Evolutionary conservation across 2,329 filamentous ascomycete species (phyloP).

Genomic region (Fusarium azukiicola): DNA sequence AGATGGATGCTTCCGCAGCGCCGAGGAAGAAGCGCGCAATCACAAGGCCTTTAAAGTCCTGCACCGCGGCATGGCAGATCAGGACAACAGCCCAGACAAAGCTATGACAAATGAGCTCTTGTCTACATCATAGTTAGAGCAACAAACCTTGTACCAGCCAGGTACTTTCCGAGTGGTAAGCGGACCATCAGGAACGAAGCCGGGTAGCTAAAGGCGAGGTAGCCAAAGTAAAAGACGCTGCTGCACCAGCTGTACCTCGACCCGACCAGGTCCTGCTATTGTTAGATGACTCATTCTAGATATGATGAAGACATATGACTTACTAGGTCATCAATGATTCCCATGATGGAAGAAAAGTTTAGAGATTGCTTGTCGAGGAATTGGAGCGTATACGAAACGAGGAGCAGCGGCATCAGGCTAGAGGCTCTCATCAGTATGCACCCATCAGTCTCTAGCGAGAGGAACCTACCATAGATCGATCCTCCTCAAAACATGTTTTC

Average conservation of each 20-base stretch:
- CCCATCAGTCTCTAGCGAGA: not conserved
- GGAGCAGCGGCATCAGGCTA: constrained; percentile 45
- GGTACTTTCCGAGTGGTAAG: constrained; percentile 44
- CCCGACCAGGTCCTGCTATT: constrained; percentile 34
- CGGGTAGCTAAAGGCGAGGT: constrained; percentile 50
- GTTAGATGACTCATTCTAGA: not conserved
- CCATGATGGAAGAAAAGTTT: constrained; percentile 52
- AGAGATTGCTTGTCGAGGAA: constrained; percentile 52
- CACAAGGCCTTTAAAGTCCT: constrained; percentile 41
- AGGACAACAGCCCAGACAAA: constrained; percentile 45
- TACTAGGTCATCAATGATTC: constrained; percentile 48
- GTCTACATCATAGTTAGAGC: fast-evolving
- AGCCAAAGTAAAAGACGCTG: constrained; percentile 51
- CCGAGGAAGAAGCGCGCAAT: constrained; percentile 48
- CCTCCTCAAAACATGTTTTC: constrained; percentile 26
- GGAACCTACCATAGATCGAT: constrained; percentile 43
- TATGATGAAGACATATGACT: fast-evolving
- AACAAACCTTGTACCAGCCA: constrained; percentile 42
- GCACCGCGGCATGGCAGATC: constrained; percentile 46
- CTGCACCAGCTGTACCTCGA: constrained; percentile 48
- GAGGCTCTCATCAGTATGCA: not conserved
- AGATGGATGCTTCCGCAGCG: constrained; percentile 50
- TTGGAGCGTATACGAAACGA: constrained; percentile 51
- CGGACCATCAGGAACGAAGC: constrained; percentile 51
- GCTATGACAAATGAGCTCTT: constrained; percentile 10